Base-by-base conservation (phyloP, 495 filamentous ascomycete species). In the Polyplosphaeria fusca region DNA sequence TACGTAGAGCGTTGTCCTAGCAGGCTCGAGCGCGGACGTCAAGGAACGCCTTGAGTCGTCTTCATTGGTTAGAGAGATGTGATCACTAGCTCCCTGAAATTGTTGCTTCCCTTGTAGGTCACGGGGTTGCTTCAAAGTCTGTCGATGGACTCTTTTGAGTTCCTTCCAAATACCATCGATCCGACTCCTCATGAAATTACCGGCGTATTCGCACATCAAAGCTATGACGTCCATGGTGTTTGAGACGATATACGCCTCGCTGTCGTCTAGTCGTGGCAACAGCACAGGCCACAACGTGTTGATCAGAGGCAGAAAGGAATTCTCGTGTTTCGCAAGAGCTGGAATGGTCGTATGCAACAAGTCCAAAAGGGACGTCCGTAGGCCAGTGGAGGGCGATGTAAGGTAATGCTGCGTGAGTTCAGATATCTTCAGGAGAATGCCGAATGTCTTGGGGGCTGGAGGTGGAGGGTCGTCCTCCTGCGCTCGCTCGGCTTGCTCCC, bases 251-350 rank as follows among this genome's bases (percentile, higher is more conserved):
- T 83, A 90, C 0, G 80, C 76, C 68, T 95, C 89, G 23, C 79
- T 70, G 66, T 94, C 87, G 56, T 86, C 78, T 4, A 96, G 76
- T 28, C 88, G 79, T 3, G 79, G 70, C 0, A 87, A 71, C 9
- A 95, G 73, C 4, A 88, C 81, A 0, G 91, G 89, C 89, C 91
- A 98, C 22, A 96, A 71, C 3, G 87, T 86, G 67, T 95, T 89
- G 42, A 96, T 83, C 2, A 96, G 76, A 0, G 93, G 93, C 0
- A 98, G 76, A 67, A 95, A 96, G 12, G 81, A 82, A 44, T 87
- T 81, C 66, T 94, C 86, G 63, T 93, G 83, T 0, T 77, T 74
- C 1, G 85, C 80, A 2, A 96, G 78, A 2, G 83, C 76, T 0
- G 84, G 82, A 11, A 84, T 75, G 7, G 87, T 81, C 3, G 84